Evolutionary conservation across 331 rosid genomes (phyloP).

Genomic region (Spiraea crenata): DNA sequence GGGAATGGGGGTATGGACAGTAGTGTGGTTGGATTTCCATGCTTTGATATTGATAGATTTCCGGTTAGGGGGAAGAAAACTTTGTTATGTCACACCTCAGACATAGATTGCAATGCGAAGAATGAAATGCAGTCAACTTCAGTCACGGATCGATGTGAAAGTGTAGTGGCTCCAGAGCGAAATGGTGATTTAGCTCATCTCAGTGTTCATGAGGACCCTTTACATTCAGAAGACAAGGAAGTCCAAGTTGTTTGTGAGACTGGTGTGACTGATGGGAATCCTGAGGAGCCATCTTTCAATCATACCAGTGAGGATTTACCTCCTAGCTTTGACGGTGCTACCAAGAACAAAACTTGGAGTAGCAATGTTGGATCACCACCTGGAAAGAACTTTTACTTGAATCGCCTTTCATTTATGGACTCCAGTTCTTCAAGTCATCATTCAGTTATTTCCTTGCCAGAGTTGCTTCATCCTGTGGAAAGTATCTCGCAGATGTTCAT

Average conservation of each 20-base stretch:
- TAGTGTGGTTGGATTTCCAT: constrained; percentile 10
- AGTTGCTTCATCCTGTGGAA: constrained; percentile 66
- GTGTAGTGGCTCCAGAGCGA: constrained; percentile 25
- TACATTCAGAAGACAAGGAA: constrained; percentile 15
- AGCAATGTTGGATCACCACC: constrained; percentile 38
- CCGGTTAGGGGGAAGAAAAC: constrained; percentile 12
- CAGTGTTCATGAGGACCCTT: neutral
- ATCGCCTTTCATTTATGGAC: constrained; percentile 46
- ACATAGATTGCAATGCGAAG: constrained; percentile 10
- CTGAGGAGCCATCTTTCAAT: constrained; percentile 10
- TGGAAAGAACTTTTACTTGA: constrained; percentile 65
- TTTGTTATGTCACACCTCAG: neutral
- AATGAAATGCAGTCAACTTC: constrained; percentile 25
- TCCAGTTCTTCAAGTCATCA: constrained; percentile 24
- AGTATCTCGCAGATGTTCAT: constrained; percentile 60
- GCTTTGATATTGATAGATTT: neutral
- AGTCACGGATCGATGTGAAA: constrained; percentile 8
- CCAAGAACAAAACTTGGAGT: constrained; percentile 8
- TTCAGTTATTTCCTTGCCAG: constrained; percentile 50
- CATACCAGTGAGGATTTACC: constrained; percentile 19
- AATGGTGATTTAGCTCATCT: neutral
- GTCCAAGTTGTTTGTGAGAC: constrained; percentile 17
- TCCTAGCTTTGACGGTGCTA: constrained; percentile 26
- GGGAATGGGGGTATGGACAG: neutral
- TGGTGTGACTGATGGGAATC: constrained; percentile 20